Base-by-base conservation (phyloP, 2,329 filamentous ascomycete genomes). In the Fusarium proliferatum region DNA sequence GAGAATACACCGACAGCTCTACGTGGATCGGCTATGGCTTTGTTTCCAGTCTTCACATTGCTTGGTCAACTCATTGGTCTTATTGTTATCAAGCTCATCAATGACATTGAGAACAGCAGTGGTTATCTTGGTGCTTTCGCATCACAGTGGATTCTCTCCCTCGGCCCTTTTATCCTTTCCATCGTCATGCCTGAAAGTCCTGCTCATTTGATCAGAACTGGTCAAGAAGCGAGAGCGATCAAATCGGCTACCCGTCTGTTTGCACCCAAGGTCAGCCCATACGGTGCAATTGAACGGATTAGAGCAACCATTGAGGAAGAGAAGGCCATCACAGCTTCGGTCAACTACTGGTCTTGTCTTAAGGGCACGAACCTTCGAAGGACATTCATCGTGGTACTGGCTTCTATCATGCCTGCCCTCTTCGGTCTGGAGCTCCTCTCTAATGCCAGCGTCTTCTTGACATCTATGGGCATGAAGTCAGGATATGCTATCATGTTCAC, bases 381-480 rank as follows among this genome's bases (percentile, higher is more conserved):
- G 6, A 85, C 84, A 0, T 36, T 81, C 19, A 82, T 85, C 15
- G 78, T 81, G 49, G 71, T 80, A 11, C 82, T 86, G 53, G 83
- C 84, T 10, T 82, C 82, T 30, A 68, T 81, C 6, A 67, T 86
- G 13, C 84, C 85, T 0, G 78, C 81, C 19, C 65, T 86, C 3
- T 86, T 87, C 62, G 86, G 85, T 0, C 72, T 86, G 12, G 79
- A 83, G 9, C 76, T 87, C 6, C 73, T 87, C 0, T 81, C 82
- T 0, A 83, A 81, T 43, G 80, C 82, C 1, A 85, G 82, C 30
- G 84, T 86, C 41, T 82, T 82, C 28, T 41, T 82, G 6, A 75
- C 79, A n/a, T 77, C 76, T 0, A 69, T 82, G 19, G 81, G 81
- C 1, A 77, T 82, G 73, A 62, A 61, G 3, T 75, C 80, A 2